These are phyloP conservation scores for Russula abietina DNA, from an alignment of 768 basidiomycete species.

Conservation along the genomic window DNA sequence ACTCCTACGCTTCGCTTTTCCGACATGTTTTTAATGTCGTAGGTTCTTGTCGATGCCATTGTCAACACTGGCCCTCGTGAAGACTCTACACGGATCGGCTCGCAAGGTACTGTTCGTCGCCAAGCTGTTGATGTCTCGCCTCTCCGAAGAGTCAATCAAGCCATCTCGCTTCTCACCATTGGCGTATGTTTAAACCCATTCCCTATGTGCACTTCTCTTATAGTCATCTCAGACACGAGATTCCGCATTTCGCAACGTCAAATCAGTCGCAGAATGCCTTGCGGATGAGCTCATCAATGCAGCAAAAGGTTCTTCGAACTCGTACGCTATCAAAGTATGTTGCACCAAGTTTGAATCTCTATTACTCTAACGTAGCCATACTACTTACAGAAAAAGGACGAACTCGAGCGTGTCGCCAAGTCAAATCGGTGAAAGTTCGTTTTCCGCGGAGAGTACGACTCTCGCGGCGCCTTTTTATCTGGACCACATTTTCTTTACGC, in stretches of 20 bases:
- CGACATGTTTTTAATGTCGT: not conserved
- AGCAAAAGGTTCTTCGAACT: constrained; percentile 99
- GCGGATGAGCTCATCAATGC: constrained; percentile 99
- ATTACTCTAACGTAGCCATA: not conserved
- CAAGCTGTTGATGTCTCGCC: constrained; percentile 99
- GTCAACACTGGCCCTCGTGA: constrained; percentile 99
- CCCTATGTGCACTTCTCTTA: not conserved
- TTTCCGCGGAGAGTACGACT: constrained; percentile 13
- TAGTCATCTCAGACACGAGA: constrained; percentile 76
- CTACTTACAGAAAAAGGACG: constrained; percentile 84
- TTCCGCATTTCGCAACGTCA: constrained; percentile 99
- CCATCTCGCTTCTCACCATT: constrained; percentile 88
- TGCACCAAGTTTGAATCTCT: constrained; percentile 21
- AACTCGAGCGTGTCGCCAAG: constrained; percentile 99
- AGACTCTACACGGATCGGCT: constrained; percentile 99
- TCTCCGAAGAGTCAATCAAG: constrained; percentile 96
- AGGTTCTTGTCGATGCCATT: constrained; percentile 96
- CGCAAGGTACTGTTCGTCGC: constrained; percentile 98
- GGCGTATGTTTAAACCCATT: constrained; percentile 57
- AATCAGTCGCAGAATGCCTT: constrained; percentile 97
- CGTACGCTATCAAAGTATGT: constrained; percentile 94
- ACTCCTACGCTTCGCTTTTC: not conserved
- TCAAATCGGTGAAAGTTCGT: constrained; percentile 84
- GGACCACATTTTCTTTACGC: constrained; percentile 7
- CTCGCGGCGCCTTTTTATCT: not conserved